Conservation (phyloP, 495 filamentous ascomycete species). For the Parmelia sp. region DNA sequence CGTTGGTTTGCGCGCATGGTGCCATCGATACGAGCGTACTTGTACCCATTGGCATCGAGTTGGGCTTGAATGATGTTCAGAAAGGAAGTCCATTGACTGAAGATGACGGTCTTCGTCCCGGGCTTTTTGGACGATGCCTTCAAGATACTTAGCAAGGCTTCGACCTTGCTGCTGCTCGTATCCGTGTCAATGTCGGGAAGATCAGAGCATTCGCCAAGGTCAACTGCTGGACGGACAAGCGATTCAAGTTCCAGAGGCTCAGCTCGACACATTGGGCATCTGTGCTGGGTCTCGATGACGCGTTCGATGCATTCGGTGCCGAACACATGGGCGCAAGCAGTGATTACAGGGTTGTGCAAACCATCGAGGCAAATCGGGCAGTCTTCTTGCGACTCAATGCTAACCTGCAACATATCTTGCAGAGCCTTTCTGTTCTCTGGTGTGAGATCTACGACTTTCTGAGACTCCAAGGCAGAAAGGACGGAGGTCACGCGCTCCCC, state of each 20-base stretch:
- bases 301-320: constrained; percentile 67
- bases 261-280: constrained; percentile 85
- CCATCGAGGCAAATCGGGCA: constrained; percentile 78
- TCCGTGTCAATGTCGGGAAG: constrained; percentile 51
- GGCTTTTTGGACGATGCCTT: constrained; percentile 61
- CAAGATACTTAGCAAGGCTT: constrained; percentile 72
- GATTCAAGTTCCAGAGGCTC: constrained; percentile 51
- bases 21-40: constrained; percentile 74
- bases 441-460: constrained; percentile 63
- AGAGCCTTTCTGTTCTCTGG: constrained; percentile 66
- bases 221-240: constrained; percentile 60
- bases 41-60: constrained; percentile 54
- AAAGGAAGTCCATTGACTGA: constrained; percentile 92
- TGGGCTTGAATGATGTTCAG: constrained; percentile 71
- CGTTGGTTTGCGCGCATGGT: constrained; percentile 63
- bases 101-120: constrained; percentile 76
- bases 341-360: constrained; percentile 73
- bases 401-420: constrained; percentile 70
- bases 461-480: constrained; percentile 56
- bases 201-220: constrained; percentile 44
- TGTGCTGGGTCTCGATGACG: constrained; percentile 72
- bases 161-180: constrained; percentile 74
- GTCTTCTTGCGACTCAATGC: constrained; percentile 75
- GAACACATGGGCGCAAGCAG: constrained; percentile 80
- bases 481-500: constrained; percentile 65